Evolutionary conservation across 495 filamentous ascomycete species (phyloP).

Genomic region (Penicillium flavigenum): DNA sequence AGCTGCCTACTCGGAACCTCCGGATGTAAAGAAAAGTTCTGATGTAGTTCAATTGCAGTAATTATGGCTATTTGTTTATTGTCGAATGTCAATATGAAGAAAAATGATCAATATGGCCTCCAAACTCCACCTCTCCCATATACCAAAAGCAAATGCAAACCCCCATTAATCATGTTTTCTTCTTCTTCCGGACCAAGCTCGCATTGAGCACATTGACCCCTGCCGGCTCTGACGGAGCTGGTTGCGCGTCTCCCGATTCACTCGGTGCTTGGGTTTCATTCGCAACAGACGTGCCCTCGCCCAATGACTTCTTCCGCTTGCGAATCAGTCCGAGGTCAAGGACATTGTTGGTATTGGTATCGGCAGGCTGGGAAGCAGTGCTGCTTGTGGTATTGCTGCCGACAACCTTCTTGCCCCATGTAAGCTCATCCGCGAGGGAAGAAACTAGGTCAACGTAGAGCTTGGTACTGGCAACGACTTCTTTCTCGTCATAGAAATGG

Average conservation of each 20-base stretch:
- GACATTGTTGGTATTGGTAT: slow-evolving; percentile 31
- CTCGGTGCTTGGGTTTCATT: slow-evolving; percentile 17
- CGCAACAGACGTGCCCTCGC: slow-evolving; percentile 17
- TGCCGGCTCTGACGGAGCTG: slow-evolving; percentile 27
- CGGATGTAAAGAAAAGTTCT: background rate
- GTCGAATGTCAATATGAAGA: background rate
- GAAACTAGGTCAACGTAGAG: slow-evolving; percentile 69
- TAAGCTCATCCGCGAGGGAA: slow-evolving; percentile 50
- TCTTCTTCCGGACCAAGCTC: slow-evolving; percentile 65
- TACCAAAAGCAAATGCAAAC: background rate
- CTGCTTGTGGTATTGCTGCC: slow-evolving; percentile 40
- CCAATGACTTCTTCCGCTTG: slow-evolving; percentile 52
- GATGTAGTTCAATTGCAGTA: background rate
- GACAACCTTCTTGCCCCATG: slow-evolving; percentile 55
- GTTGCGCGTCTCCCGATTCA: slow-evolving; percentile 29
- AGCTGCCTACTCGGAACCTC: slow-evolving; percentile 2
- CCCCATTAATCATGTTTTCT: slow-evolving; percentile 43
- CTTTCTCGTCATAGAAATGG: slow-evolving; percentile 70
- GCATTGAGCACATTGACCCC: slow-evolving; percentile 58
- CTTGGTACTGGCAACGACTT: slow-evolving; percentile 66
- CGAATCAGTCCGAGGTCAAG: slow-evolving; percentile 50
- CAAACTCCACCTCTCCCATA: slow-evolving; percentile 1
- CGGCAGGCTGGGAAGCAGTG: slow-evolving; percentile 29
- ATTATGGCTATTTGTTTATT: background rate
- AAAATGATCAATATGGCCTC: background rate